Percentiles rank a stretch among this genome's conserved stretches.
Conservation (phyloP, 768 basidiomycete species). For the Serendipita indica region DNA sequence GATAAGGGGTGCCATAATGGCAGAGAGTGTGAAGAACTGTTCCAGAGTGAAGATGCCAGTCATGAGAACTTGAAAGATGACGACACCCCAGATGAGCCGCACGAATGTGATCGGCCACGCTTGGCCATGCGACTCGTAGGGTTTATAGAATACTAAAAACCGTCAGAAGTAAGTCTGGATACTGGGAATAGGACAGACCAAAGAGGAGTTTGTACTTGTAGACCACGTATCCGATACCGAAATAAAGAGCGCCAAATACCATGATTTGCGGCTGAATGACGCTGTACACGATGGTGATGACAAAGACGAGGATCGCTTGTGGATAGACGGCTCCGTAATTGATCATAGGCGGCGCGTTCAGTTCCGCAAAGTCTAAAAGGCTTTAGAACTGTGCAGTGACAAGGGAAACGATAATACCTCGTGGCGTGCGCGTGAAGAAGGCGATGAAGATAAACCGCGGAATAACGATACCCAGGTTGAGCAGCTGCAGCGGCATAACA, state of each 20-base stretch:
- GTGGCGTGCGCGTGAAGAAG: slow-evolving; percentile 75
- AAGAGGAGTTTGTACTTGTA: slow-evolving; percentile 98
- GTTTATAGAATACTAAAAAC: slow-evolving; percentile 98
- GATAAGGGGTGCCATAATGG: slow-evolving; percentile 62
- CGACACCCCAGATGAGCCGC: slow-evolving; percentile 79
- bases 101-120: slow-evolving; percentile 95
- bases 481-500: slow-evolving; percentile 88
- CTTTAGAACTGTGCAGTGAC: slow-evolving; percentile 6
- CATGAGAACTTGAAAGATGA: slow-evolving; percentile 95
- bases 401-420: slow-evolving; percentile 38
- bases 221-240: slow-evolving; percentile 87
- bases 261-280: slow-evolving; percentile 92
- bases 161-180: background rate
- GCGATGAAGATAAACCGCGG: slow-evolving; percentile 59
- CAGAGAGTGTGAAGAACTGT: slow-evolving; percentile 42
- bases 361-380: slow-evolving; percentile 72
- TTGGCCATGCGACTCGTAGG: slow-evolving; percentile 93
- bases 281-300: slow-evolving; percentile 88
- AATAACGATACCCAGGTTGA: slow-evolving; percentile 80
- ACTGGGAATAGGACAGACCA: too few species aligned
- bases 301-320: slow-evolving; percentile 90
- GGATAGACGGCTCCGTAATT: slow-evolving; percentile 97
- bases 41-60: slow-evolving; percentile 78
- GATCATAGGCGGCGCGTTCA: slow-evolving; percentile 95
- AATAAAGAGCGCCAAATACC: slow-evolving; percentile 90